Evolutionary conservation across 805 yeast genomes (phyloP).

Genomic region (Sugiyamaella chiloensis): DNA sequence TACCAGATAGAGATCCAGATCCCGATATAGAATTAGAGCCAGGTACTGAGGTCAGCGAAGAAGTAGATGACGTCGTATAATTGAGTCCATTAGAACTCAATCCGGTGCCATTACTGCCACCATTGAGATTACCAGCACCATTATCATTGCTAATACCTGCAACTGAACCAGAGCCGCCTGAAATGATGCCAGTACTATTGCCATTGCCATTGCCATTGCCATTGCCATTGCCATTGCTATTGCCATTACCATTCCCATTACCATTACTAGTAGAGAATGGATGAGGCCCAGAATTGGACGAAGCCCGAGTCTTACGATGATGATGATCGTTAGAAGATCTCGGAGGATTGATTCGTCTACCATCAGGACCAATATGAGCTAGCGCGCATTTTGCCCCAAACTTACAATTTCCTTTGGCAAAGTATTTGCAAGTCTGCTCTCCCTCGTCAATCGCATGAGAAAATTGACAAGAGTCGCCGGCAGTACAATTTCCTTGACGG

Average conservation of each 20-base stretch:
- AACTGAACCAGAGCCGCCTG: background rate
- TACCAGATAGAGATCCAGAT: too few relatives aligned
- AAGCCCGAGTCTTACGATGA: conserved; percentile 7
- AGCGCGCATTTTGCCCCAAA: conserved; percentile 93
- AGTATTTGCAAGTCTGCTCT: conserved; percentile 73
- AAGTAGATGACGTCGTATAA: too few relatives aligned
- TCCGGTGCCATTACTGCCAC: background rate
- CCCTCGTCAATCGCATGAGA: conserved; percentile 66
- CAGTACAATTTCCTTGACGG: conserved; percentile 91
- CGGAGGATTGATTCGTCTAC: conserved; percentile 61
- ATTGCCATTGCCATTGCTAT: conserved; percentile 2
- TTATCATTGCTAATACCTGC: background rate
- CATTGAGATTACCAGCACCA: background rate
- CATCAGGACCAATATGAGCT: conserved; percentile 87
- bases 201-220: background rate
- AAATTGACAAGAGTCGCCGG: conserved; percentile 89
- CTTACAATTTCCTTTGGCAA: conserved; percentile 94
- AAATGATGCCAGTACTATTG: background rate
- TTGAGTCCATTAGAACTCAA: too few relatives aligned
- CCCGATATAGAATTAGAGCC: too few relatives aligned
- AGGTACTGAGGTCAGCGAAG: too few relatives aligned
- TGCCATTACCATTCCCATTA: background rate
- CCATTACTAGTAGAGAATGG: background rate
- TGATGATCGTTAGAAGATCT: conserved; percentile 6
- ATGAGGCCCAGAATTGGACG: background rate